phyloP scores from a whole-genome alignment of 768 basidiomycete species.

The Hortiboletus flavorubellus region DNA sequence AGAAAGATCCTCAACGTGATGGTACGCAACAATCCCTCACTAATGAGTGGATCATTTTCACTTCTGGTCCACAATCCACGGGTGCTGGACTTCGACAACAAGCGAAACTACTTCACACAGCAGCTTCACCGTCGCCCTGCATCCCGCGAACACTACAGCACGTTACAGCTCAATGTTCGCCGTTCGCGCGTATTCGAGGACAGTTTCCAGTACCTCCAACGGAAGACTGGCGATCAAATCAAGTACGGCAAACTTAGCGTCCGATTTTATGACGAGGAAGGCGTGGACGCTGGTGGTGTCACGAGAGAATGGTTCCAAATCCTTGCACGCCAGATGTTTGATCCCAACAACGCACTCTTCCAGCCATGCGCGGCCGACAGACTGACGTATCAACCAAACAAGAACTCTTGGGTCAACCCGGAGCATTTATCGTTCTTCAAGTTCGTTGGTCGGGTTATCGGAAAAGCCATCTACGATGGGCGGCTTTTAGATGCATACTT shows the following conservation, averaged over 20 bases:
- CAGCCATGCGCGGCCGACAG: constrained; percentile 96
- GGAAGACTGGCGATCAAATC: constrained; percentile 92
- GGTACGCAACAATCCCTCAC: constrained; percentile 96
- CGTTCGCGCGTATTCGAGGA: constrained; percentile 94
- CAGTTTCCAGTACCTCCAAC: constrained; percentile 88
- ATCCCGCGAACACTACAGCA: constrained; percentile 74
- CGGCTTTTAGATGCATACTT: constrained; percentile 97
- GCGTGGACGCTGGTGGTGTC: constrained; percentile 97
- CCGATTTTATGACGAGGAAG: constrained; percentile 95
- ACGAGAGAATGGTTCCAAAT: constrained; percentile 99
- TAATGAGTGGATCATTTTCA: constrained; percentile 98
- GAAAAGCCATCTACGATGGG: constrained; percentile 96
- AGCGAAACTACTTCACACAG: constrained; percentile 93
- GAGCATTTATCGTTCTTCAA: constrained; percentile 98
- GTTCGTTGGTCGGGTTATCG: constrained; percentile 96
- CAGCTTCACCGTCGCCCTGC: constrained; percentile 84
- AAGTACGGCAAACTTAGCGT: constrained; percentile 97
- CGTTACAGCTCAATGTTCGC: constrained; percentile 86
- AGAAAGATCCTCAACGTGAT: constrained; percentile 93
- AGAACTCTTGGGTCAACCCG: constrained; percentile 89
- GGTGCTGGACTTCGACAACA: constrained; percentile 99
- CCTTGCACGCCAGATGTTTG: constrained; percentile 97
- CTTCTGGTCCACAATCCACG: constrained; percentile 93
- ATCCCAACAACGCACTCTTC: constrained; percentile 97
- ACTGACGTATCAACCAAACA: constrained; percentile 94